Evolutionary conservation across 768 basidiomycete genomes (phyloP), one percentile per base, ranked within the genome.

Genomic region (Favolaschia claudopus): DNA sequence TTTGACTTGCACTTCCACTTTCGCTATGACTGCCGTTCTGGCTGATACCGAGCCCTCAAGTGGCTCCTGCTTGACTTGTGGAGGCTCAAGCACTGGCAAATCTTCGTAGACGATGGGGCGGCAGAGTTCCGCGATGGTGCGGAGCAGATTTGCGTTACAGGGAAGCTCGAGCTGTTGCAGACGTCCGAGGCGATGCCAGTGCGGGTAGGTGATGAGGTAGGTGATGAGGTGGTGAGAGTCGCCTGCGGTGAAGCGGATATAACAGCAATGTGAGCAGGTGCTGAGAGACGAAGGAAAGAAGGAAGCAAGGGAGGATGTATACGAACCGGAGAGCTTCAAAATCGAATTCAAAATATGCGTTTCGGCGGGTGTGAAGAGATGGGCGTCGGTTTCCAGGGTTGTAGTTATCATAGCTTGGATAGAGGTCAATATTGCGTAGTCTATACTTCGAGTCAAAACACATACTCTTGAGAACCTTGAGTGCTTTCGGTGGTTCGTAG

Each of bases 211-310:
- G 19, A 22, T 31, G 39, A 60, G 58, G 27, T 24, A 53, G 20
- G 43, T n/a, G 58, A 60, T 53, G n/a, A 60, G 58, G 20, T 54
- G 31, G 28, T 60, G 50, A 31, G 58, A 50, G 8, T 47, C 7
- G 5, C 24, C 58, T 60, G 39, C 13, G 27, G 17, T 24, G 39
- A 44, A 34, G 14, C 32, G 39, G 36, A 28, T 28, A 24, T 28
- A 7, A 28, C 2, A 36, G 24, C n/a, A n/a, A n/a, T n/a, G n/a
- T n/a, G n/a, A n/a, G n/a, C n/a, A n/a, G n/a, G n/a, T n/a, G n/a
- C n/a, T n/a, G n/a, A n/a, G n/a, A n/a, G n/a, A n/a, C n/a, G n/a
- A n/a, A n/a, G n/a, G n/a, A n/a, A n/a, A n/a, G n/a, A n/a, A n/a
- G n/a, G n/a, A n/a, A n/a, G n/a, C n/a, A n/a, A n/a, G n/a, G n/a